Percentiles rank a stretch among this genome's conserved stretches.
Evolutionary conservation across 1,284 basidiomycete species (phyloP).

Genomic region (Tranzscheliella williamsii): DNA sequence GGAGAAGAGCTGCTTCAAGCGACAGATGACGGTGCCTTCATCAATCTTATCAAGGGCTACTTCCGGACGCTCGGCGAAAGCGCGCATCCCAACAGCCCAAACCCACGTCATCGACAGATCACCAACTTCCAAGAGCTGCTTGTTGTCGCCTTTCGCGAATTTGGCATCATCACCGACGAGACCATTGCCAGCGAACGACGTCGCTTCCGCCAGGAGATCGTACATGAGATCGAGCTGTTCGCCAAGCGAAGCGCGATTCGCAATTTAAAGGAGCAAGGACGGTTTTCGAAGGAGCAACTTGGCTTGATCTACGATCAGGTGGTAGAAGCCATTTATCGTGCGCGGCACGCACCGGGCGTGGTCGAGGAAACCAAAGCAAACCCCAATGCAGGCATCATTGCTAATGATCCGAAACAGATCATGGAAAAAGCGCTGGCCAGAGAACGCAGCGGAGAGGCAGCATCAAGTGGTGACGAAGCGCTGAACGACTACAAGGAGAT

Average conservation of each 20-base stretch:
- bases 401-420: conserved; percentile 36
- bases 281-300: conserved; percentile 84
- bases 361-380: conserved; percentile 13
- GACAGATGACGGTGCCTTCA: conserved; percentile 95
- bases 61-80: conserved; percentile 92
- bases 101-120: conserved; percentile 88
- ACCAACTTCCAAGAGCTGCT: conserved; percentile 94
- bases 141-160: conserved; percentile 71
- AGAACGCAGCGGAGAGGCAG: conserved; percentile 12
- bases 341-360: conserved; percentile 49
- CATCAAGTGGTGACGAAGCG: conserved; percentile 9
- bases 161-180: conserved; percentile 92
- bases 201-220: conserved; percentile 84
- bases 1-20: conserved; percentile 90
- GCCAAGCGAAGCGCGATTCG: conserved; percentile 91
- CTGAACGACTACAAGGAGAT: conserved; percentile 68
- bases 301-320: conserved; percentile 58
- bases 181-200: conserved; percentile 85
- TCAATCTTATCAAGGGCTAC: conserved; percentile 72
- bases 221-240: conserved; percentile 91
- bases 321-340: conserved; percentile 58
- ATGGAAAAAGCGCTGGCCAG: conserved; percentile 36
- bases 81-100: conserved; percentile 84
- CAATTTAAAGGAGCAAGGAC: conserved; percentile 79
- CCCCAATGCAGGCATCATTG: conserved; percentile 34